These are phyloP conservation scores for Paxillus ammoniavirescens DNA, from an alignment of 768 basidiomycete genomes.

Conservation along the genomic window DNA sequence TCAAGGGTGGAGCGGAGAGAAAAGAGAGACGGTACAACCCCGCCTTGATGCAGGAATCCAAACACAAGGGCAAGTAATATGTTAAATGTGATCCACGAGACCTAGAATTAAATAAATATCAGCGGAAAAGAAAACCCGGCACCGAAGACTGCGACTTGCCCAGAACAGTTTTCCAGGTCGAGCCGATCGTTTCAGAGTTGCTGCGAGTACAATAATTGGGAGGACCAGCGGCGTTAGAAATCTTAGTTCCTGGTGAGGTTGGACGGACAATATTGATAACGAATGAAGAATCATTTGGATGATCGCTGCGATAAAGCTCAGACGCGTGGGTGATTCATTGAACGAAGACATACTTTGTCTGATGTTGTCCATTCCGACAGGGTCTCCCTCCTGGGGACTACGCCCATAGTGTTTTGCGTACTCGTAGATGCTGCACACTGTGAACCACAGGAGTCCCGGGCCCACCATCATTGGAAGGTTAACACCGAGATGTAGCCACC, in stretches of 20 bases:
- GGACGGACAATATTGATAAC: conserved; percentile 29
- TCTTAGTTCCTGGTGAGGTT: conserved; percentile 41
- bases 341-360: conserved; percentile 13
- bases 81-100: conserved; percentile 30
- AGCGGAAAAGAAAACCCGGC: not conserved
- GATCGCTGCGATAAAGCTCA: conserved; percentile 21
- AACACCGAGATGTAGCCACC: conserved; percentile 38
- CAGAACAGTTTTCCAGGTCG: conserved; percentile 31
- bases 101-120: conserved; percentile 17
- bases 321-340: not conserved
- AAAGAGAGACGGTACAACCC: conserved; percentile 39
- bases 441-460: conserved; percentile 30
- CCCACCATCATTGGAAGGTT: conserved; percentile 41
- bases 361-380: conserved; percentile 13
- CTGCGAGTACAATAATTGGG: conserved; percentile 29
- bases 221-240: conserved; percentile 37
- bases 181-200: conserved; percentile 23
- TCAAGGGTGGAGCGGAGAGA: conserved; percentile 28
- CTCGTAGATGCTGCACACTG: conserved; percentile 9
- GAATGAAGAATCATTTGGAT: conserved; percentile 30
- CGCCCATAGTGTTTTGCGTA: not conserved
- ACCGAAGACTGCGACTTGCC: conserved; percentile 20
- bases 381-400: conserved; percentile 4
- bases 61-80: conserved; percentile 29
- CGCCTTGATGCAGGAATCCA: conserved; percentile 40